Evolutionary conservation across 2,329 filamentous ascomycete genomes (phyloP).

Genomic region (Teratosphaeria gauchensis): DNA sequence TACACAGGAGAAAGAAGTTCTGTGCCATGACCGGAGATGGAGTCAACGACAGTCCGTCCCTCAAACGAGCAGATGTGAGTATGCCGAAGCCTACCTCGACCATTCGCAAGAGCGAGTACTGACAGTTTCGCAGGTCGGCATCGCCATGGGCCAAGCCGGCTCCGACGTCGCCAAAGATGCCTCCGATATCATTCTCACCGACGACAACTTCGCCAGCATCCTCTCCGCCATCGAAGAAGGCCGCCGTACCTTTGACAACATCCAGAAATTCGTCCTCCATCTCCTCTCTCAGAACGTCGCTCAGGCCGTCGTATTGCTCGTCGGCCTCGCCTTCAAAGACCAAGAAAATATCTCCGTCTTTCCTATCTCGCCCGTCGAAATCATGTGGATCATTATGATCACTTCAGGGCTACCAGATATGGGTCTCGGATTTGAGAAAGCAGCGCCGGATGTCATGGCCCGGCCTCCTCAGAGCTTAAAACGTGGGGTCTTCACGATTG

Average conservation of each 20-base stretch:
- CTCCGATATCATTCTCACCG: constrained; percentile 72
- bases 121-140: constrained; percentile 39
- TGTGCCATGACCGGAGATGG: constrained; percentile 86
- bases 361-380: constrained; percentile 74
- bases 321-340: constrained; percentile 76
- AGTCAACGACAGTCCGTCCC: constrained; percentile 75
- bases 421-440: constrained; percentile 71
- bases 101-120: not conserved
- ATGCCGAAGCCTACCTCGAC: not conserved
- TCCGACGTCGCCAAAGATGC: constrained; percentile 81
- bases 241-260: constrained; percentile 77
- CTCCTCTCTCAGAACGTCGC: constrained; percentile 94
- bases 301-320: constrained; percentile 70
- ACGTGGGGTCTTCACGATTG: constrained; percentile 63
- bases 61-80: constrained; percentile 65
- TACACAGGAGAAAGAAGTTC: constrained; percentile 65
- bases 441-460: constrained; percentile 65
- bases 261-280: constrained; percentile 80
- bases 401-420: constrained; percentile 83
- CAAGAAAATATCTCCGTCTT: constrained; percentile 64
- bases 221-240: constrained; percentile 76
- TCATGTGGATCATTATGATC: constrained; percentile 91
- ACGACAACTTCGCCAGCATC: constrained; percentile 83
- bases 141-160: constrained; percentile 69
- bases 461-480: constrained; percentile 65